Base-by-base conservation (phyloP, 345 rosid species). In the Angophora floribunda region DNA sequence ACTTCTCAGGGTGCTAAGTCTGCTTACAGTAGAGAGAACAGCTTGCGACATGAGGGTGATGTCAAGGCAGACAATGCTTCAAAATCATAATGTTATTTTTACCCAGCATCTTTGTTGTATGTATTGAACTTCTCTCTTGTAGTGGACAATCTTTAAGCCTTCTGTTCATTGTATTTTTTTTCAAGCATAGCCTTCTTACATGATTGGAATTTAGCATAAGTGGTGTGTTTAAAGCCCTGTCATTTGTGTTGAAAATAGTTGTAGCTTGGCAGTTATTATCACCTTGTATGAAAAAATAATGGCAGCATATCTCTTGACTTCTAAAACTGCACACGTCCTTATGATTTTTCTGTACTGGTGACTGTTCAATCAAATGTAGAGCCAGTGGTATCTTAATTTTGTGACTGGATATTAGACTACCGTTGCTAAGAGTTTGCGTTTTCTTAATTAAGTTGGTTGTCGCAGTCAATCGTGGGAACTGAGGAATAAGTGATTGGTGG, bases 1-100 rank as follows among this genome's bases (percentile, higher is more conserved):
- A 21, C 61, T 91, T 88, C 57, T 78, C 95, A 98, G 99, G 99
- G 98, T 90, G 94, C 94, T 87, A 95, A 98, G 91, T 89, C 93
- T 89, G 92, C 95, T 13, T 98, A 96, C 91, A 92, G 90, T 36
- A 93, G 98, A 93, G 98, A 92, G 86, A 94, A 93, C 94, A 97
- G 99, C 91, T 92, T 95, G 89, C 97, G 98, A 75, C 96, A 86
- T 13, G 98, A 97, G 92, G 86, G 32, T 11, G 91, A 91, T 86
- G 50, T 24, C 52, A 85, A 30, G 50, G 55, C 88, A n/a, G 85
- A 47, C 52, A 32, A 88, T 2, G 88, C 89, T 85, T 88, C 96
- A 41, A 90, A 95, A 14, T 90, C 94, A 24, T 93, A 90, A n/a
- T 14, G 16, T 26, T 61, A n/a, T 32, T 32, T 17, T 49, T 85